Evolutionary conservation across 768 basidiomycete species (phyloP).

Genomic region (Rhodotorula paludigena): DNA sequence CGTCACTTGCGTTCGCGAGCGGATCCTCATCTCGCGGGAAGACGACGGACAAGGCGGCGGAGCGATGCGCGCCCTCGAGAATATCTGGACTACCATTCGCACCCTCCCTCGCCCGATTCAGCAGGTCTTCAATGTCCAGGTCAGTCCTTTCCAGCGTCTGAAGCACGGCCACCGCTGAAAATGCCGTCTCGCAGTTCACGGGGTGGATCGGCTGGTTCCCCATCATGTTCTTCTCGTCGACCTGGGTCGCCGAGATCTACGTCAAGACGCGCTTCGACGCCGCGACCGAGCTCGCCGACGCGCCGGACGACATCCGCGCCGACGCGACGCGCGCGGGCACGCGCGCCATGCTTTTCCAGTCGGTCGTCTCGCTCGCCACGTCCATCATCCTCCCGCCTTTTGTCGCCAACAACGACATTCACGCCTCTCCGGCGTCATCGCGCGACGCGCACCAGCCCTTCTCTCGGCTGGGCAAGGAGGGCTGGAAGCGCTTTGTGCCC

Average conservation of each 20-base stretch:
- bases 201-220: slow-evolving; percentile 91
- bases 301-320: slow-evolving; percentile 52
- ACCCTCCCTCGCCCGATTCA: slow-evolving; percentile 69
- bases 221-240: slow-evolving; percentile 52
- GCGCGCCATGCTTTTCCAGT: slow-evolving; percentile 71
- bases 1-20: slow-evolving; percentile 56
- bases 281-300: slow-evolving; percentile 44
- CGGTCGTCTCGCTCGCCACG: slow-evolving; percentile 62
- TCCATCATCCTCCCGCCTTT: slow-evolving; percentile 70
- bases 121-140: slow-evolving; percentile 64
- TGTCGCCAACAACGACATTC: slow-evolving; percentile 42
- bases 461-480: too few relatives aligned
- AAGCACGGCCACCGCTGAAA: slow-evolving; percentile 40
- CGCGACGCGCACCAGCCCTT: background rate
- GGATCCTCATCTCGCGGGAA: slow-evolving; percentile 57
- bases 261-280: slow-evolving; percentile 49
- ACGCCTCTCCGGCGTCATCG: background rate
- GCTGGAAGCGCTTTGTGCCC: slow-evolving; percentile 10
- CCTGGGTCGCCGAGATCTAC: slow-evolving; percentile 81
- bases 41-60: background rate
- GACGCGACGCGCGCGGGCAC: slow-evolving; percentile 79
- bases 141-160: slow-evolving; percentile 39
- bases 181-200: slow-evolving; percentile 56
- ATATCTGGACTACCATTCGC: slow-evolving; percentile 64
- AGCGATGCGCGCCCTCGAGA: slow-evolving; percentile 23